Evolutionary conservation across 345 rosid genomes (phyloP), one percentile per base, ranked within the genome.

Genomic region (Excoecaria agallocha): DNA sequence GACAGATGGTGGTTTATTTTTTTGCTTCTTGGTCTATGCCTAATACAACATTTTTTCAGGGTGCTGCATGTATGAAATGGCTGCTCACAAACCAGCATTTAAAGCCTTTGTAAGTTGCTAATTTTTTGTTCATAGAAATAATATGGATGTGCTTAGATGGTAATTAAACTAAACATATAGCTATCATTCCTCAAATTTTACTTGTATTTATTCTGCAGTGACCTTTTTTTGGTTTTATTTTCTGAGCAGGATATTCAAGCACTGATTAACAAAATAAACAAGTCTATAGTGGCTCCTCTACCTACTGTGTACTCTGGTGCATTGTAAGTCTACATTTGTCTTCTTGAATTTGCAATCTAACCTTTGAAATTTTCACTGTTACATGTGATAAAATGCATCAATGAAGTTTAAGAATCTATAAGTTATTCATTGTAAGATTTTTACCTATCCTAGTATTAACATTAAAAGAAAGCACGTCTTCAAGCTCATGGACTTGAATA

Each of bases 1-100:
- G 43, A 37, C 39, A 30, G 38, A 5, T 25, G 38, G n/a, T 71
- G 22, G 2, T 50, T 37, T 50, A 20, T 12, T 73, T 0, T 30
- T 68, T 46, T 48, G 35, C 8, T 22, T 48, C 49, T 51, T 61
- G 46, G 37, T 38, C 61, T 78, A 48, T 22, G 37, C 58, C 64
- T 76, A 11, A 54, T 30, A 22, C 71, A 73, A 46, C 66, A 38
- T 78, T 58, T 77, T 71, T 80, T 73, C 91, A 95, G 99, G 99
- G 70, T 95, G 99, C 86, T 95, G 99, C 87, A 83, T 95, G 74
- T 95, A 90, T 85, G 99, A 95, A 86, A 95, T 95, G 92, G 84
- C 96, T 58, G 85, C 97, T 63, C 88, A 84, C 83, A 93, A 85
- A 86, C 92, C 99, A 39, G 98, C 99, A 74, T 95, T 95, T 83